Base-by-base conservation (phyloP, 1,139 yeast species). In the Zygotorulaspora mrakii region DNA sequence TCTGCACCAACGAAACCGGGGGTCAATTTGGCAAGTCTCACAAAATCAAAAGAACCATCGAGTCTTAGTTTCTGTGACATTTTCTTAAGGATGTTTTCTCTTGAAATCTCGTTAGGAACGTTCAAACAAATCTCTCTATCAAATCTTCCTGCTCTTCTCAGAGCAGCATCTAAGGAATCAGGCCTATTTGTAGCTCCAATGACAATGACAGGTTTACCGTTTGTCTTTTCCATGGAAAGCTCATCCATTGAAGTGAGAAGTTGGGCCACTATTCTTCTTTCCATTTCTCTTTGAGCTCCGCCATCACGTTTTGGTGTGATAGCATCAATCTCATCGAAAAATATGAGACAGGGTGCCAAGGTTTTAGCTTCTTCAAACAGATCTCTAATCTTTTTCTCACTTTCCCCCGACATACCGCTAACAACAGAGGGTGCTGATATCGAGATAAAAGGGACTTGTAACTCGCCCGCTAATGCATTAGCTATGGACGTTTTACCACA, bases 401-500 rank as follows among this genome's bases (percentile, higher is more conserved):
- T 81, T 63, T 91, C 99, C 32, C 98, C 98, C n/a, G 96, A 86
- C 98, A 91, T 91, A n/a, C 99, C 98, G 43, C 96, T 85, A 0
- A 91, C 97, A 5, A 94, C 87, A 1, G 96, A 84, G 1, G 98
- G 98, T 0, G 99, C 98, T 14, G 95, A 84, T 1, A 91, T 74
- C 35, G 84, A 82, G 20, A 91, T 78, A 57, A 94, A 91, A 0
- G 98, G 96, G 0, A 91, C 95, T 48, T 87, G 86, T 31, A 91
- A 70, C 58, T 91, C 96, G 20, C 96, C 95, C 1, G 98, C 98
- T 29, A 91, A 69, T 0, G 97, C 96, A 62, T 89, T 87, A 2
- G 98, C 98, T 42, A 91, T 80, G 38, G 95, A 82, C 0, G 99
- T 91, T 58, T 91, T 91, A 60, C 99, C 99, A 68, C 98, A 91